phyloP scores from a whole-genome alignment of 1,139 yeast species.

The Lodderomyces metapsilosis region DNA sequence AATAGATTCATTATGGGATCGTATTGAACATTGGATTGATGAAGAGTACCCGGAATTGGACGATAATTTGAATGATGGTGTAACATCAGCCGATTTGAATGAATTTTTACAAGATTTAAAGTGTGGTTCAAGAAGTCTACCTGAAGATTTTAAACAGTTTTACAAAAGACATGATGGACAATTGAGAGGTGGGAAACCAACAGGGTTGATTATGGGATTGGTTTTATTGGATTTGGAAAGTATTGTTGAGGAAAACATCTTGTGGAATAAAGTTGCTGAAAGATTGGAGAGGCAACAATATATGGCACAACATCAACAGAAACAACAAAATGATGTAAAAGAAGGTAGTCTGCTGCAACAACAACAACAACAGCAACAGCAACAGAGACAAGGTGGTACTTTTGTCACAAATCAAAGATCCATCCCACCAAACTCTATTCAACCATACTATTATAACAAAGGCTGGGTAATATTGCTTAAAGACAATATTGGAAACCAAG shows the following conservation, averaged over 20 bases:
- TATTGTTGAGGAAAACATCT: constrained; percentile 64
- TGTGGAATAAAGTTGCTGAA: constrained; percentile 71
- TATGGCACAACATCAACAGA: constrained; percentile 29
- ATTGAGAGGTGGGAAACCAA: constrained; percentile 70
- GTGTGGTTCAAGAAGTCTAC: constrained; percentile 53
- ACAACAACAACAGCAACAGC: constrained; percentile 4
- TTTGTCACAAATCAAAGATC: constrained; percentile 54
- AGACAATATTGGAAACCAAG: constrained; percentile 59
- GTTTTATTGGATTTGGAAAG: constrained; percentile 70
- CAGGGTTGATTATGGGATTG: constrained; percentile 73
- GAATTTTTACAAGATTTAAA: constrained; percentile 74
- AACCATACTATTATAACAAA: constrained; percentile 53
- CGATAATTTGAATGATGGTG: constrained; percentile 70
- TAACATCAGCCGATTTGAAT: constrained; percentile 71
- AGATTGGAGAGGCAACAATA: constrained; percentile 45
- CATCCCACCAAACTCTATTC: constrained; percentile 56
- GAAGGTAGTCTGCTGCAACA: constrained; percentile 12
- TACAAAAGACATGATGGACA: constrained; percentile 81
- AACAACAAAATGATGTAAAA: constrained; percentile 16
- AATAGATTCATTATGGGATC: constrained; percentile 67
- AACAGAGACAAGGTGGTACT: constrained; percentile 18
- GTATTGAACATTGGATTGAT: constrained; percentile 73
- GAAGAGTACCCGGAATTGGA: constrained; percentile 77
- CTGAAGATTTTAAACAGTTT: constrained; percentile 74
- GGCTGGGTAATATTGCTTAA: constrained; percentile 62